Evolutionary conservation across 2,329 filamentous ascomycete species (phyloP), one percentile per base, ranked within the genome.

Genomic region (Juglanconis oblonga): DNA sequence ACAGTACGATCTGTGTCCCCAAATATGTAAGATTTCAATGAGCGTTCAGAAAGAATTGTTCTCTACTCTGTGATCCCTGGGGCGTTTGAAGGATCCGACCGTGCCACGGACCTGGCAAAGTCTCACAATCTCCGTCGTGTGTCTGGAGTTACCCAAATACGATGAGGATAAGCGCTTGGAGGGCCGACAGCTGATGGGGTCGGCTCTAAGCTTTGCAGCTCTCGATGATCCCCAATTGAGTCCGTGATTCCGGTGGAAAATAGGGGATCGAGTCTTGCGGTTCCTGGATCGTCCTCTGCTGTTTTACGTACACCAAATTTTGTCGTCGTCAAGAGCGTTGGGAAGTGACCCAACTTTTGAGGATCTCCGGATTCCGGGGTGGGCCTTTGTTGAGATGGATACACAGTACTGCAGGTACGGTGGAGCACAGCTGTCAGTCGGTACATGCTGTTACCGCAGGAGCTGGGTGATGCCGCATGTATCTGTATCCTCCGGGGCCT

Each of bases 21-120:
- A 40, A 42, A 13, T 14, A 49, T 62, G 57, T 60, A 58, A 52
- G 35, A 60, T 52, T 44, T 62, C 52, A 54, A 51, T 17, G 57
- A 57, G 44, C 36, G 54, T 38, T 32, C 14, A 13, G 36, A 35
- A 45, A 36, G n/a, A 29, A 31, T 51, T 48, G 8, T 11, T n/a
- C 17, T 36, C 44, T 8, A 24, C 17, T 33, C 17, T 10, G 17
- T 17, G 33, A 17, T 44, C n/a, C 3, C 3, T 6, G 49, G 32
- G 32, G 36, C 17, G 33, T 29, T 45, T 13, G 47, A 17, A 9
- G 24, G 51, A 11, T 29, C 35, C 35, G 8, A 11, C 11, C 35
- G 35, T 38, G 35, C 11, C 8, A 7, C 35, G 35, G 35, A 38
- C 35, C 35, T 8, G 7, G 11, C 35, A 38, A 38, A 38, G 35